Base-by-base conservation (phyloP, 805 yeast species). In the Blastobotrys robertii region DNA sequence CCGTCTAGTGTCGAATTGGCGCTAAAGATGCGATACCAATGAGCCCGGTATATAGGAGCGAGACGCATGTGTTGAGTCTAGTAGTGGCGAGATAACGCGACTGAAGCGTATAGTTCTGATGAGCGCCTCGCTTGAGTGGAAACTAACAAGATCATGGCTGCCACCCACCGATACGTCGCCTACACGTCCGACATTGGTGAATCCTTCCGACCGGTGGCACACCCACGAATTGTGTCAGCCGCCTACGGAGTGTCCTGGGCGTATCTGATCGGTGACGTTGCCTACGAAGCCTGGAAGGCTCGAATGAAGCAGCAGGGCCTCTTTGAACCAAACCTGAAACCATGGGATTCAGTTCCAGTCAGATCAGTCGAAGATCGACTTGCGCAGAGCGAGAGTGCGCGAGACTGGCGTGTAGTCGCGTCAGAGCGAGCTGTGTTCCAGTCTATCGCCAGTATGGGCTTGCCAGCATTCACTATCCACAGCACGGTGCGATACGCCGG, bases 171-270 rank as follows among this genome's bases (percentile, higher is more conserved):
- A 53, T 84, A 84, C 55, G 84, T 84, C 19, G 94, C 94, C 1
- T 84, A 84, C 62, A 83, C 94, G 2, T 81, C 88, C 0, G 94
- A 84, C 58, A 77, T 84, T 52, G 94, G 94, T 29, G 94, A 84
- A 57, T 80, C 88, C 8, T 84, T 84, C 64, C 70, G 94, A 42
- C 92, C 92, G 1, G 80, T 84, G 8, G 88, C 84, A 3, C 80
- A 77, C 53, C 87, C 88, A 1, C 50, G 52, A 30, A 45, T 80
- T n/a, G 92, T 84, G 13, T 69, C 64, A 10, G 47, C 74, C 2
- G 80, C 90, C 25, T 84, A 84, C 58, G 85, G 77, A 31, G 64
- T 84, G 34, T 79, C 87, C 6, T 84, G 92, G 92, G 63, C 74
- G 1, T 84, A 84, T 56, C 69, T 84, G 15, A 53, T 80, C 7